Base-by-base conservation (phyloP, 257 asterid genomes). In the Fraxinus cuspidata region DNA sequence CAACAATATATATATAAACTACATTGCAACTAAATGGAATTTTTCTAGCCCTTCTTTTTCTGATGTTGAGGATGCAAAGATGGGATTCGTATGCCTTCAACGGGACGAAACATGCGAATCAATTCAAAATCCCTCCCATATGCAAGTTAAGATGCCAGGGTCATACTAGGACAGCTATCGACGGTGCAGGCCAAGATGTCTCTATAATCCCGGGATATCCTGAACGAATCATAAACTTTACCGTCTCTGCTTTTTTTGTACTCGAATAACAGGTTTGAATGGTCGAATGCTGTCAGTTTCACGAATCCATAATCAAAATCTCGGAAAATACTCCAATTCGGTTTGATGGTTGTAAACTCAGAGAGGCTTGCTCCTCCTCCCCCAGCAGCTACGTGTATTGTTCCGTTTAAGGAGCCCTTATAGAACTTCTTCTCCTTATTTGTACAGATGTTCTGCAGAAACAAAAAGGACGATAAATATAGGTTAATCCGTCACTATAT, bases 301-400 rank as follows among this genome's bases (percentile, higher is more conserved):
- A 77, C 81, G 29, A 70, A 77, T 2, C 81, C 81, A 70, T 70
- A 77, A 38, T 63, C 79, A 27, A 27, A 40, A 75, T 75, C 79
- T 72, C 91, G 88, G 82, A 85, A 90, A 19, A 93, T 70, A 68
- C 98, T 93, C 98, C 98, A 95, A 29, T 74, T 86, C 0, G 99
- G 92, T 75, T 81, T 85, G 63, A 91, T 76, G 69, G 85, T 58
- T 3, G 96, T 81, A 81, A 92, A 95, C 19, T 75, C 65, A 3
- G 97, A 85, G 1, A 95, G 91, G 79, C 96, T 88, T 8, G 97
- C 94, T 2, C 99, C 99, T 23, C 94, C 98, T 40, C 99, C 98
- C 1, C 99, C 98, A 7, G 96, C 97, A 70, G 86, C 98, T 74
- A 95, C 49, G 15, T 40, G 49, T 40, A 40, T 40, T 2, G 49